A percentile compares a stretch with the other conserved stretches of the same genome.
phyloP scores from a whole-genome alignment of 169 alveolate genomes.

The Plasmodium chabaudi region DNA sequence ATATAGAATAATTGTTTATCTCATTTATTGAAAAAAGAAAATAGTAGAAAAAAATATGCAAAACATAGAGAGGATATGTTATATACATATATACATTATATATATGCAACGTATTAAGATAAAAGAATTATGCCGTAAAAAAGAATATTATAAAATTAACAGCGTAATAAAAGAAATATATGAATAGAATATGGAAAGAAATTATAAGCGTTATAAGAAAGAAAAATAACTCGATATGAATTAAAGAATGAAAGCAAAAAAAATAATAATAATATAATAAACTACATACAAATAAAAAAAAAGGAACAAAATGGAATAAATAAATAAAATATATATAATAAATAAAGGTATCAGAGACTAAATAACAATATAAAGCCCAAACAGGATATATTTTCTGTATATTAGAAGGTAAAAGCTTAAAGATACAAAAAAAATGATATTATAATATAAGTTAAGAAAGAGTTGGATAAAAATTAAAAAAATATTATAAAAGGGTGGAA shows the following conservation, averaged over 20 bases:
- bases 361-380: conserved; percentile 61
- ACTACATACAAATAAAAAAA: conserved; percentile 3
- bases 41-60: too few species aligned
- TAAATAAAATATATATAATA: neutral
- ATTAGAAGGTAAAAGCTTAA: conserved; percentile 42
- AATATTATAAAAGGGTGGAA: conserved; percentile 8
- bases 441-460: neutral
- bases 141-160: too few species aligned
- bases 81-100: too few species aligned
- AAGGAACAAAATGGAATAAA: conserved; percentile 5
- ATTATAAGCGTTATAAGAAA: neutral
- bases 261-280: neutral
- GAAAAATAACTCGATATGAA: neutral
- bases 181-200: neutral
- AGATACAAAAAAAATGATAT: conserved; percentile 55
- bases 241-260: neutral
- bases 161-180: neutral
- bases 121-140: too few species aligned
- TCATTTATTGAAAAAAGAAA: too few species aligned
- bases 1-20: too few species aligned
- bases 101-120: too few species aligned
- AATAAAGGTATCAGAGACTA: conserved; percentile 7
- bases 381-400: conserved; percentile 17
- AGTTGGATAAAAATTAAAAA: conserved; percentile 2
- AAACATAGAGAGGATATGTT: too few species aligned